phyloP scores from a whole-genome alignment of 192 early-diverging fungal species.

The Coemansia sp. region DNA sequence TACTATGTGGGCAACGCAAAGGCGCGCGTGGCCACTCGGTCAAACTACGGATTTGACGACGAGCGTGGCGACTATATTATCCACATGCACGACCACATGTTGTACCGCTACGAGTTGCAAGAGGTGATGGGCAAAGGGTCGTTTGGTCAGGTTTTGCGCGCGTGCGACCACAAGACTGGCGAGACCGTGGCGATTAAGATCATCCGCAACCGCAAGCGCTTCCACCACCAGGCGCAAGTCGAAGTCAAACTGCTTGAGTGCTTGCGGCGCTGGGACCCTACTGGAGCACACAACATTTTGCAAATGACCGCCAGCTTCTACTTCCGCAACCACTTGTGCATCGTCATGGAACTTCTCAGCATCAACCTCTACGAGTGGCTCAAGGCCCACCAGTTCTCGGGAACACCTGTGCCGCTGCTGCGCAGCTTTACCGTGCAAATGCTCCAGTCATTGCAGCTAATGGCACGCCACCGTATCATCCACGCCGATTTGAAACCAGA shows the following conservation, averaged over 20 bases:
- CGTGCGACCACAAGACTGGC: slow-evolving; percentile 91
- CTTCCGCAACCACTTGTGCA: slow-evolving; percentile 95
- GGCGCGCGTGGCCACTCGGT: slow-evolving; percentile 47
- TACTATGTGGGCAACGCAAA: slow-evolving; percentile 85
- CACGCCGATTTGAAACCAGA: slow-evolving; percentile 98
- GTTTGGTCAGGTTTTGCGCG: slow-evolving; percentile 95
- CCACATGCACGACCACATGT: slow-evolving; percentile 83
- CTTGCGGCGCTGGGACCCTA: slow-evolving; percentile 81
- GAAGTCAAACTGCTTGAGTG: slow-evolving; percentile 93
- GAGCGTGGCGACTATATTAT: slow-evolving; percentile 92
- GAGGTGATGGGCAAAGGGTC: slow-evolving; percentile 90
- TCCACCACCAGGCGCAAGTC: slow-evolving; percentile 91
- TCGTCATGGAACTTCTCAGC: slow-evolving; percentile 90
- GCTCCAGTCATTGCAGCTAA: slow-evolving; percentile 74
- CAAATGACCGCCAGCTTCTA: slow-evolving; percentile 91
- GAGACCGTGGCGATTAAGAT: slow-evolving; percentile 88
- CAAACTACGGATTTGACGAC: slow-evolving; percentile 74
- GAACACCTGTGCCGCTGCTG: slow-evolving; percentile 56
- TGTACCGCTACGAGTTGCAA: slow-evolving; percentile 92
- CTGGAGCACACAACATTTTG: slow-evolving; percentile 75
- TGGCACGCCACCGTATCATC: slow-evolving; percentile 75
- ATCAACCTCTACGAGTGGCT: slow-evolving; percentile 98
- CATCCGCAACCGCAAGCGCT: slow-evolving; percentile 94
- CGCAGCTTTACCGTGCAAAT: slow-evolving; percentile 74
- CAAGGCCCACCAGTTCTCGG: slow-evolving; percentile 88